These are phyloP conservation scores for Tolypocladium pustulatum DNA, from an alignment of 2,329 filamentous ascomycete species.

Conservation along the genomic window DNA sequence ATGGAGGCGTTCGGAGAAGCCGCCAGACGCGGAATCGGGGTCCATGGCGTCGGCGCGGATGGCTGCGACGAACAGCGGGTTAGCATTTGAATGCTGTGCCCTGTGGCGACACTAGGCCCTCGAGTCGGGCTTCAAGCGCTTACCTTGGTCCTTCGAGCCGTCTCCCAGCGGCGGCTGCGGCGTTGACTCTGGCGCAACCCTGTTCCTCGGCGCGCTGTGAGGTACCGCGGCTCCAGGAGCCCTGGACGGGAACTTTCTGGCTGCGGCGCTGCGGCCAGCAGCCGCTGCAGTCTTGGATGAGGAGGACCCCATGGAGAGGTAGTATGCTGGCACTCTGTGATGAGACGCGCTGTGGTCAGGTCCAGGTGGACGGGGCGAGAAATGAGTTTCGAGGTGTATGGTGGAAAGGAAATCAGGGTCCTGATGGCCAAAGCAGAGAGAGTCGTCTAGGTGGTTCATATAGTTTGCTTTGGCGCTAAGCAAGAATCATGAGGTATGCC, in stretches of 20 bases:
- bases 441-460: too few species aligned
- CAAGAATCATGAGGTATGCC: too few species aligned
- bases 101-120: background rate
- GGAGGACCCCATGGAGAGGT: slow-evolving; percentile 30
- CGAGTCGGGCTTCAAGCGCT: background rate
- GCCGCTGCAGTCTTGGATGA: slow-evolving; percentile 31
- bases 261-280: slow-evolving; percentile 14
- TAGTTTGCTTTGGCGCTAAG: too few species aligned
- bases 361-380: background rate
- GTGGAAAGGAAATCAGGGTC: background rate
- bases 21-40: slow-evolving; percentile 29
- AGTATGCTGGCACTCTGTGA: background rate
- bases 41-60: slow-evolving; percentile 28
- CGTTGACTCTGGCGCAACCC: background rate
- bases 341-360: background rate
- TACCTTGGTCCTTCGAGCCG: slow-evolving; percentile 12
- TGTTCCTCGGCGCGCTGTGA: slow-evolving; percentile 7
- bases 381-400: background rate
- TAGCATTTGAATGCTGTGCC: background rate
- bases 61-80: slow-evolving; percentile 14
- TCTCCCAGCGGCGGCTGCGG: slow-evolving; percentile 1
- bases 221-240: slow-evolving; percentile 15
- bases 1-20: slow-evolving; percentile 39
- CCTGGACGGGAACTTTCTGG: slow-evolving; percentile 34
- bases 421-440: background rate